Conservation (phyloP, 768 basidiomycete genomes). For the Tricholoma flavovirens region DNA sequence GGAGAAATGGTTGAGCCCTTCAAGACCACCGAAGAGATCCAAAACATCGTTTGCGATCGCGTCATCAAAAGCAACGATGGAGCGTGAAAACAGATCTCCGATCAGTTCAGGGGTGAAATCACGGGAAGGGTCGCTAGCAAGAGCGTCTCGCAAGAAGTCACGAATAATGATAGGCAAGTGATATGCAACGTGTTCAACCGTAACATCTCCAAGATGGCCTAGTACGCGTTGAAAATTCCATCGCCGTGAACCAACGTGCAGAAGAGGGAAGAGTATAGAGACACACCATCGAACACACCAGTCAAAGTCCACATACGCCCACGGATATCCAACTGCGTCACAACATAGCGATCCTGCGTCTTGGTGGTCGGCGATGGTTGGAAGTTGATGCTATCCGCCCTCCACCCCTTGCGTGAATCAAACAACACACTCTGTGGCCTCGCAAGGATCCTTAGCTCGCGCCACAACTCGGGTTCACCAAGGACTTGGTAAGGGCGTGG, state of each 20-base stretch:
- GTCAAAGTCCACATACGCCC: slow-evolving; percentile 60
- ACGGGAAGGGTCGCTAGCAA: slow-evolving; percentile 32
- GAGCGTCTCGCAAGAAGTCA: slow-evolving; percentile 46
- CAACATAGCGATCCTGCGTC: slow-evolving; percentile 62
- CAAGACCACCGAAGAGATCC: slow-evolving; percentile 54
- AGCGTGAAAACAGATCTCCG: slow-evolving; percentile 49
- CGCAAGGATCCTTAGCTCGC: slow-evolving; percentile 43
- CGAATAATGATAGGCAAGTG: slow-evolving; percentile 65
- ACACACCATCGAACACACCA: slow-evolving; percentile 65
- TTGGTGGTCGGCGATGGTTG: slow-evolving; percentile 50
- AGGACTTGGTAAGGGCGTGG: slow-evolving; percentile 53
- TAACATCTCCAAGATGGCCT: slow-evolving; percentile 69
- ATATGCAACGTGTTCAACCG: slow-evolving; percentile 62
- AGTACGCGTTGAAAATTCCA: slow-evolving; percentile 5
- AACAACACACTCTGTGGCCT: slow-evolving; percentile 43
- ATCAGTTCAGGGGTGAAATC: slow-evolving; percentile 43
- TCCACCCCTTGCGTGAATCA: slow-evolving; percentile 25
- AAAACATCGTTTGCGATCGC: slow-evolving; percentile 64
- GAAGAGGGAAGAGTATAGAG: neutral
- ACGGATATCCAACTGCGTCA: slow-evolving; percentile 49
- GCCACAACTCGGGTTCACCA: slow-evolving; percentile 46
- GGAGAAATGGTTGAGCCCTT: slow-evolving; percentile 43
- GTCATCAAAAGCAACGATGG: slow-evolving; percentile 58
- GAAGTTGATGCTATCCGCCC: slow-evolving; percentile 61
- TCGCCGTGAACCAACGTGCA: neutral